Conservation (phyloP, 352 stramenopile genomes). For the Phytophthora aleatoria region DNA sequence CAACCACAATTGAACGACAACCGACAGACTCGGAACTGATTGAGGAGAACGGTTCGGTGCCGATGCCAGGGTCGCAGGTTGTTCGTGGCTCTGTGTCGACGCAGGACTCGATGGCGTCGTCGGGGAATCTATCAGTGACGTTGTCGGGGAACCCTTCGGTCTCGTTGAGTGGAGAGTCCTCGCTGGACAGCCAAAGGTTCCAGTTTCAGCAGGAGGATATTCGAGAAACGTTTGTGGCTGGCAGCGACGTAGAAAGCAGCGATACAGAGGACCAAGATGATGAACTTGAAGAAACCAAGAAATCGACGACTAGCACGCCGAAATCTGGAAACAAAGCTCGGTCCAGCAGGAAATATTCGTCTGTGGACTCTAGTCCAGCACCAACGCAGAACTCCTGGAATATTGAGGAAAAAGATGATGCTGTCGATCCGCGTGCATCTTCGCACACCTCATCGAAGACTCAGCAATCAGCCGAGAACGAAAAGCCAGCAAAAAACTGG, state of each 20-base stretch:
- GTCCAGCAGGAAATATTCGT: conserved; percentile 1
- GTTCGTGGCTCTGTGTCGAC: conserved; percentile 4
- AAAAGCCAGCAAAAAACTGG: conserved; percentile 2
- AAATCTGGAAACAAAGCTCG: not conserved
- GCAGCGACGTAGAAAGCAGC: conserved; percentile 54
- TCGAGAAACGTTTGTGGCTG: conserved; percentile 51
- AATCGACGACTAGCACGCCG: conserved; percentile 4
- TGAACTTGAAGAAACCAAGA: conserved; percentile 1
- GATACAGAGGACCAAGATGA: conserved; percentile 35
- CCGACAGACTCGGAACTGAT: conserved; percentile 76
- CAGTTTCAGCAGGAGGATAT: conserved; percentile 62
- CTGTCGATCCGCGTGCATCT: not conserved
- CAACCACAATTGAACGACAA: conserved; percentile 10
- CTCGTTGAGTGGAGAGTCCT: conserved; percentile 21
- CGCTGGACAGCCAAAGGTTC: conserved; percentile 38
- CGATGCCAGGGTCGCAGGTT: conserved; percentile 37
- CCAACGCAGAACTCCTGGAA: conserved; percentile 8
- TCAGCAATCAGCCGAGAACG: conserved; percentile 2
- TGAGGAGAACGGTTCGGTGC: conserved; percentile 54
- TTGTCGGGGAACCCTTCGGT: conserved; percentile 21
- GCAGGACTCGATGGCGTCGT: conserved; percentile 5
- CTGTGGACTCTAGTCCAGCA: conserved; percentile 3
- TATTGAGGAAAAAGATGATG: no score
- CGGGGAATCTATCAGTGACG: conserved; percentile 1
- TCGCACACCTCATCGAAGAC: conserved; percentile 2